phyloP scores from a whole-genome alignment of 202 grass and related monocot genomes.

The Setaria italica region DNA sequence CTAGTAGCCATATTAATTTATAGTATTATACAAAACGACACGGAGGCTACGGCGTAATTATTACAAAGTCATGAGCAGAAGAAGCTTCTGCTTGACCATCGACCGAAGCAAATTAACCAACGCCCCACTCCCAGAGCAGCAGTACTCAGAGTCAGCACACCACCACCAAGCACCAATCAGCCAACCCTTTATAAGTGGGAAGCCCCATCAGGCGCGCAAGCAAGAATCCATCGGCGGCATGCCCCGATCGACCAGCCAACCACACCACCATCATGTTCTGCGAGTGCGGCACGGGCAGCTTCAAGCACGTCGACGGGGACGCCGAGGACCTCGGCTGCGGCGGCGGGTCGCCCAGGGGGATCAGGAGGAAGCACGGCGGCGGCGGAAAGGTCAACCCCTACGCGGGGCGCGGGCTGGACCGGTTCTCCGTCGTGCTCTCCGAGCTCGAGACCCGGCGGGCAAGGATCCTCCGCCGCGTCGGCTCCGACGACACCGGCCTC shows the following conservation, averaged over 20 bases:
- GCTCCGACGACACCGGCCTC: constrained; percentile 35
- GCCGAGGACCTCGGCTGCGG: constrained; percentile 24
- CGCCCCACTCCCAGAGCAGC: neutral
- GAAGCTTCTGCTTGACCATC: constrained; percentile 14
- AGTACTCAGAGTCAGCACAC: no score
- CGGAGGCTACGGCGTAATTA: neutral
- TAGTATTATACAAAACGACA: neutral
- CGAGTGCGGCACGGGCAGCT: constrained; percentile 53
- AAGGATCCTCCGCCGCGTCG: constrained; percentile 61
- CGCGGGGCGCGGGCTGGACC: constrained; percentile 61
- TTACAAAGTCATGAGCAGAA: neutral
- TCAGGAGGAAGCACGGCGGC: constrained; percentile 36
- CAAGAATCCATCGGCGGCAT: neutral
- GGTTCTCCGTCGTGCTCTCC: constrained; percentile 64
- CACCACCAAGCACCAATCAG: neutral
- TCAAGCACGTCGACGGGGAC: constrained; percentile 58
- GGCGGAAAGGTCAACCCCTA: constrained; percentile 58
- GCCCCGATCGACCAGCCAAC: neutral
- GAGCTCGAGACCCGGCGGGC: constrained; percentile 65
- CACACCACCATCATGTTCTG: constrained; percentile 57
- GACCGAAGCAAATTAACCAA: neutral
- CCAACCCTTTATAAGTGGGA: neutral
- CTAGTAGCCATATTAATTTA: neutral
- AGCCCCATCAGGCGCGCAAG: neutral
- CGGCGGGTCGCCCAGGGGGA: constrained; percentile 19